Evolutionary conservation across 164 flowering plant genomes (phyloP), one percentile per base, ranked within the genome.

Genomic region (Echeveria elegans): DNA sequence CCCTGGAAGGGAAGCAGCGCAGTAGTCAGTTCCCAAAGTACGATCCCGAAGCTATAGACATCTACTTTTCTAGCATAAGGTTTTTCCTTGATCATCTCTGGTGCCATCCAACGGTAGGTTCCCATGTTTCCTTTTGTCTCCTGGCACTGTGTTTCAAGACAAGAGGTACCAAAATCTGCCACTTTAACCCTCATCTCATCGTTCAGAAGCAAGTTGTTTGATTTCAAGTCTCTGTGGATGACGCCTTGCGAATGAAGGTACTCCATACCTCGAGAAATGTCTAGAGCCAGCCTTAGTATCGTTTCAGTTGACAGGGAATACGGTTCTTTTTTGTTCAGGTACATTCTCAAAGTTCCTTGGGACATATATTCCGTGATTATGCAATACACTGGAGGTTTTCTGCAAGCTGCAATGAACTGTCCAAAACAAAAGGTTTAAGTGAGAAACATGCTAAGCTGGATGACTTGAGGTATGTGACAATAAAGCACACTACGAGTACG

Each of bases 81-180:
- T 70, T 85, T 93, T 72, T 86, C 96, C 80, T 86, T 88, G 72
- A 93, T 86, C 98, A 93, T 93, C 77, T 93, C 98, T 0, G 98
- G 98, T 1, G 98, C 97, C 98, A 93, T 93, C 98, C 98, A 93
- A 6, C 98, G 90, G 53, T 93, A 93, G 52, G 98, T 93, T 67
- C 98, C 97, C 87, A 76, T 87, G 76, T 88, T 85, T 8, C 94
- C 98, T 71, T 88, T 88, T 8, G 87, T 62, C 61, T 82, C 85
- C 31, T 45, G 80, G 72, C 90, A 83, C 66, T 87, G 90, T 6
- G 97, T 87, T 68, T 93, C 98, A 47, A 88, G 77, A 70, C 98
- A 90, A 0, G 98, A 88, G 6, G 92, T 90, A 4, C 98, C 98
- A 72, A 93, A 93, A 80, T 93, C 98, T 34, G 92, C 98, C 9